These are phyloP conservation scores for Arabis alpina DNA, from an alignment of 345 rosid genomes.

Conservation along the genomic window DNA sequence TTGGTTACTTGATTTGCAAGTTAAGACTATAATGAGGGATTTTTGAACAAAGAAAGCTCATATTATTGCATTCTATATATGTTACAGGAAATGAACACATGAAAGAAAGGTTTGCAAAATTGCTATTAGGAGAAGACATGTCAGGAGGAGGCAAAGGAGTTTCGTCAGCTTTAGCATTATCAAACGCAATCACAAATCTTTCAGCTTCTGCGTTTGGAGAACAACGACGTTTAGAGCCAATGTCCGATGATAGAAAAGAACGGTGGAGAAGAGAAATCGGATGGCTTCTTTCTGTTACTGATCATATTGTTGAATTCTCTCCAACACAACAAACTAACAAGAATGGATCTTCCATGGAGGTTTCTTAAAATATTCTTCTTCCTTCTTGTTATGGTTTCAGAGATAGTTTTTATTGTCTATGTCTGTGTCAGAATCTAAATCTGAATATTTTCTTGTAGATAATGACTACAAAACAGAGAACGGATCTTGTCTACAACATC, in stretches of 20 bases:
- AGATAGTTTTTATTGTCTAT: not conserved
- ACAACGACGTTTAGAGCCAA: conserved; percentile 57
- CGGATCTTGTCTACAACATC: conserved; percentile 82
- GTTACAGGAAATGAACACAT: conserved; percentile 42
- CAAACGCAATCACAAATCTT: conserved; percentile 59
- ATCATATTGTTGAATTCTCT: conserved; percentile 70
- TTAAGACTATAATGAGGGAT: no score
- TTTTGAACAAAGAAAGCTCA: not conserved
- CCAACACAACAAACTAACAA: conserved; percentile 65
- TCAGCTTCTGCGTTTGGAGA: conserved; percentile 59
- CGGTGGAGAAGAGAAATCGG: conserved; percentile 69
- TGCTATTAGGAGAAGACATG: conserved; percentile 83
- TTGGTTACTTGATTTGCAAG: not conserved
- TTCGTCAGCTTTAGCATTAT: conserved; percentile 74
- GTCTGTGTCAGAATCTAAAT: conserved; percentile 11
- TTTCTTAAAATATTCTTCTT: conserved; percentile 23
- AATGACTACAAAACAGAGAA: conserved; percentile 77
- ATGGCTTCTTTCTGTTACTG: conserved; percentile 72
- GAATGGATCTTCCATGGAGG: conserved; percentile 64
- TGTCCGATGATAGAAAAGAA: conserved; percentile 55
- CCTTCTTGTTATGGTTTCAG: not conserved
- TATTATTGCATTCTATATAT: conserved; percentile 3
- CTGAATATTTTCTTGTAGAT: conserved; percentile 51
- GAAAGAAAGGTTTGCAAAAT: conserved; percentile 66
- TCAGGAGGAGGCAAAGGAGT: conserved; percentile 82